Base-by-base conservation (phyloP, 2,329 filamentous ascomycete genomes). In the Aspergillus fischeri region DNA sequence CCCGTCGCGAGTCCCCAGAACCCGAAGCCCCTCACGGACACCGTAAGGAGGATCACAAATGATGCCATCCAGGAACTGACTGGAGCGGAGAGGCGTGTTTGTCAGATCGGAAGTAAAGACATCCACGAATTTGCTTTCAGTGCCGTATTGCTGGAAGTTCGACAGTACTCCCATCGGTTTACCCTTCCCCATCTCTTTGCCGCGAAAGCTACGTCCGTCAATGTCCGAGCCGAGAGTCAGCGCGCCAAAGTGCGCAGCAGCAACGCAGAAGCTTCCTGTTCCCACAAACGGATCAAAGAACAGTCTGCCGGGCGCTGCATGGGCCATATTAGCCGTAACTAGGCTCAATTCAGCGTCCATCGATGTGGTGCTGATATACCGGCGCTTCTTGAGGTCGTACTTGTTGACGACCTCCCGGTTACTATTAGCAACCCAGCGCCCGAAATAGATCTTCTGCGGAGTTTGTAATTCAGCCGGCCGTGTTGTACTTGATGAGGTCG, bases 281-380 rank as follows among this genome's bases (percentile, higher is more conserved):
- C 94, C 94, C 58, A 94, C 92, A 70, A 99, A 99, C 0, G 94
- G 94, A 66, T 99, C 94, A 68, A 93, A 97, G 67, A 96, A 90
- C 2, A 97, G 71, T 69, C 90, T 95, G 0, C 91, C 93, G 0
- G 92, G 89, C 0, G 79, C 87, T 0, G 92, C 92, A 14, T 90
- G 84, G 0, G 91, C 90, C 64, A 99, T 86, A 69, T 97, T 99
- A 1, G 93, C 94, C 0, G 92, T 97, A 24, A 99, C 79, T 1
- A 99, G 82, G 11, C 92, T 90, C 47, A 99, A 81, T 73, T 97
- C 94, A 0, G 93, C 90, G 71, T 99, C 94, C 94, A 99, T 97
- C 49, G 90, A 94, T 0, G 94, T 99, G 0, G 93, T 97, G 64
- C 89, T 91, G 67, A 99, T 97, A 71, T 99, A 99, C 42, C 83